phyloP scores from a whole-genome alignment of 441 rosid species.

The Mallotus repandus region DNA sequence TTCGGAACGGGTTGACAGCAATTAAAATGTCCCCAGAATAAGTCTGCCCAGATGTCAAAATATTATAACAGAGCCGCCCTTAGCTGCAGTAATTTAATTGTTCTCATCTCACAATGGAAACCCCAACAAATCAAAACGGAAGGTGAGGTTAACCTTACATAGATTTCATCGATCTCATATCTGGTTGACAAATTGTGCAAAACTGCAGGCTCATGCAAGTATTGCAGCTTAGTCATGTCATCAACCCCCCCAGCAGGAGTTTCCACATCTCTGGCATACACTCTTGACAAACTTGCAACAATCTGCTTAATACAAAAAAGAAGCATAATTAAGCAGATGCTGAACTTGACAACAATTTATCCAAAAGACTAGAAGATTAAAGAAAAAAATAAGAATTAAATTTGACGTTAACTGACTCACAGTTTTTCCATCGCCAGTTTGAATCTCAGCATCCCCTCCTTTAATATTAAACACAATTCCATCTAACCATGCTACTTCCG shows the following conservation, averaged over 20 bases:
- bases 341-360: neutral
- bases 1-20: conserved; percentile 92
- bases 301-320: conserved; percentile 40
- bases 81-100: conserved; percentile 30
- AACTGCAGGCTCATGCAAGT: conserved; percentile 86
- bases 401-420: conserved; percentile 28
- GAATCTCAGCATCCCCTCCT: conserved; percentile 65
- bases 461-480: conserved; percentile 57
- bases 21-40: conserved; percentile 88
- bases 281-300: conserved; percentile 46
- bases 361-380: neutral
- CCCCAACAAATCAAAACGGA: conserved; percentile 23
- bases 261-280: conserved; percentile 66
- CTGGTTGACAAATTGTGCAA: conserved; percentile 67
- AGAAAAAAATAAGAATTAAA: too few relatives aligned
- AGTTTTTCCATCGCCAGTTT: conserved; percentile 45
- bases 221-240: conserved; percentile 85
- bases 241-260: conserved; percentile 73
- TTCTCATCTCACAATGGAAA: conserved; percentile 28
- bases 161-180: conserved; percentile 62
- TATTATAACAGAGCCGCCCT: conserved; percentile 38
- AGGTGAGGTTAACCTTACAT: conserved; percentile 53
- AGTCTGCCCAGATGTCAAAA: conserved; percentile 70
- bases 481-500: conserved; percentile 60
- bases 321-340: neutral